These are phyloP conservation scores for Magnaporthales sp. DNA, from an alignment of 2,329 filamentous ascomycete species.

Conservation along the genomic window DNA sequence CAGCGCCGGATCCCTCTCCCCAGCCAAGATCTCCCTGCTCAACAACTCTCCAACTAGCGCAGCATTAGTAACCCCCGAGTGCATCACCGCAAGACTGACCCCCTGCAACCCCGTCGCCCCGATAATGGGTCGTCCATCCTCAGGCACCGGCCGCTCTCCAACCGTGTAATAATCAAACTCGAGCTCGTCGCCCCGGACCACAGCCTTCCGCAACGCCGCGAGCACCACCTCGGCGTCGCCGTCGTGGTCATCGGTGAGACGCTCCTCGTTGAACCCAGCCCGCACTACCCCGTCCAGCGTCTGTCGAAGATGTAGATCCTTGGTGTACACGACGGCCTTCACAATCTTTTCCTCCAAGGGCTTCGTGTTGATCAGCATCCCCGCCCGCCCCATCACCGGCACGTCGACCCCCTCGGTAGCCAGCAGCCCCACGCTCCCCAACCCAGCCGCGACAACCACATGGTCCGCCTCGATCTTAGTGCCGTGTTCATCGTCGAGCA, in stretches of 20 bases:
- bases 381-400: constrained; percentile 15
- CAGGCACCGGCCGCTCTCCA: constrained; percentile 16
- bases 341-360: constrained; percentile 14
- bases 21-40: constrained; percentile 11
- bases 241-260: constrained; percentile 15
- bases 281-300: constrained; percentile 18
- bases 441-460: constrained; percentile 20
- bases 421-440: constrained; percentile 17
- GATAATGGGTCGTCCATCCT: constrained; percentile 20
- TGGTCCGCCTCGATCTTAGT: constrained; percentile 16
- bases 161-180: constrained; percentile 21
- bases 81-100: constrained; percentile 21
- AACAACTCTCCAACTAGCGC: constrained; percentile 17
- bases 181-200: constrained; percentile 13
- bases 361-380: constrained; percentile 20
- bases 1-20: constrained; percentile 12
- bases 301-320: constrained; percentile 20
- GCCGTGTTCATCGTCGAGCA: not conserved
- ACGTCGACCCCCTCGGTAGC: constrained; percentile 15
- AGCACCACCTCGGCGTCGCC: constrained; percentile 16
- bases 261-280: constrained; percentile 12
- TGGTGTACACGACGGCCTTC: constrained; percentile 15
- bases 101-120: constrained; percentile 17
- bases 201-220: constrained; percentile 10
- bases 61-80: constrained; percentile 19